Evolutionary conservation across 23 red algal genomes (phyloP).

Genomic region (Gracilaria gracilis): DNA sequence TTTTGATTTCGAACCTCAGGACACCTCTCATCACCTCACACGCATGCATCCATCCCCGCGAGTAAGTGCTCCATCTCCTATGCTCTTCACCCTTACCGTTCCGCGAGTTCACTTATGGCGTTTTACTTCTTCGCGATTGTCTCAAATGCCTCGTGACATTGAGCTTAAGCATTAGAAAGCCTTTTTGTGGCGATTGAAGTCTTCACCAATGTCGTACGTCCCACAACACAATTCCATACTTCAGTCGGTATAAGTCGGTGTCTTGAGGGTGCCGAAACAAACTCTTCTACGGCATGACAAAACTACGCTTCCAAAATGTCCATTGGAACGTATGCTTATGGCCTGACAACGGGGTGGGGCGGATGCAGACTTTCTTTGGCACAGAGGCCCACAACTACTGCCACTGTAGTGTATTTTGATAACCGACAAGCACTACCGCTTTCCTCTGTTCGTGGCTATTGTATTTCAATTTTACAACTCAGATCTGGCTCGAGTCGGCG

Average conservation of each 20-base stretch:
- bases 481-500: neutral
- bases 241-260: no score
- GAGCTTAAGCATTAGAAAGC: neutral
- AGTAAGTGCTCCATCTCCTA: neutral
- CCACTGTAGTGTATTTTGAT: no score
- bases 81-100: neutral
- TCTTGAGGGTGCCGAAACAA: no score
- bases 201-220: neutral
- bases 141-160: neutral
- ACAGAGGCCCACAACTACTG: neutral
- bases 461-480: neutral
- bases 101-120: neutral
- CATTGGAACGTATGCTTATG: slow-evolving; percentile 14
- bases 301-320: neutral
- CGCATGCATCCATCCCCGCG: neutral
- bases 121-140: neutral
- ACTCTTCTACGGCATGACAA: no score
- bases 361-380: neutral
- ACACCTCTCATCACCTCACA: neutral
- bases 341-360: neutral
- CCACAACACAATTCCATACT: neutral
- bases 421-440: no score
- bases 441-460: neutral
- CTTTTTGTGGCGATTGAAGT: neutral
- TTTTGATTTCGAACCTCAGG: neutral